phyloP scores from a whole-genome alignment of 2,329 filamentous ascomycete species.

The Monilinia fructigena region DNA sequence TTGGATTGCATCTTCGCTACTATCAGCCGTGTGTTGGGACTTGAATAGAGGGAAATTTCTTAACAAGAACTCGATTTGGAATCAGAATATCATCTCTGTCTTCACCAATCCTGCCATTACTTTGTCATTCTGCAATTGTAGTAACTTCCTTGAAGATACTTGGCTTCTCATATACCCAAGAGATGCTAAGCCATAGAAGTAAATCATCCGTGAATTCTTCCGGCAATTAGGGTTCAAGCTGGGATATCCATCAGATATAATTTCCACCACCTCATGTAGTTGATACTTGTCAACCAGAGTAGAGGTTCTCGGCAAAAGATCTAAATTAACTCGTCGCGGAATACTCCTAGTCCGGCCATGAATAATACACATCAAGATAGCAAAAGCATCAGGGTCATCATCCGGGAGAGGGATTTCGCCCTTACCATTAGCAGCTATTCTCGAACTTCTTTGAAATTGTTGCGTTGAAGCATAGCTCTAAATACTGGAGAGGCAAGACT shows the following conservation, averaged over 20 bases:
- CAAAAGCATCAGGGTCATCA: conserved; percentile 20
- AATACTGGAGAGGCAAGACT: conserved; percentile 20
- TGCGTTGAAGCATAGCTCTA: conserved; percentile 18
- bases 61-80: conserved; percentile 18
- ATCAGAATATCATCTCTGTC: conserved; percentile 17
- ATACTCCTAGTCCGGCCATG: conserved; percentile 4
- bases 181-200: conserved; percentile 17
- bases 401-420: conserved; percentile 16
- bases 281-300: conserved; percentile 23
- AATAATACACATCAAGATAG: conserved; percentile 9
- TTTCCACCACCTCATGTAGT: conserved; percentile 18
- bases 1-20: conserved; percentile 15
- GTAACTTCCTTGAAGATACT: conserved; percentile 11
- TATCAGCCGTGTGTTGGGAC: neutral
- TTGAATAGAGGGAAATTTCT: neutral
- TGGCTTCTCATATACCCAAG: conserved; percentile 20
- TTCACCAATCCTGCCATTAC: conserved; percentile 15
- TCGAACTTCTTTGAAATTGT: conserved; percentile 12
- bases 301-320: conserved; percentile 12
- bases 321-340: neutral
- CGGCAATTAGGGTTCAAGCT: neutral
- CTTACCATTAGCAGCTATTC: conserved; percentile 4
- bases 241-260: conserved; percentile 18
- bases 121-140: conserved; percentile 13
- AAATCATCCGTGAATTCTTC: neutral